These are phyloP conservation scores for Aureobasidium sp. DNA, from an alignment of 2,329 filamentous ascomycete genomes.

Conservation along the genomic window DNA sequence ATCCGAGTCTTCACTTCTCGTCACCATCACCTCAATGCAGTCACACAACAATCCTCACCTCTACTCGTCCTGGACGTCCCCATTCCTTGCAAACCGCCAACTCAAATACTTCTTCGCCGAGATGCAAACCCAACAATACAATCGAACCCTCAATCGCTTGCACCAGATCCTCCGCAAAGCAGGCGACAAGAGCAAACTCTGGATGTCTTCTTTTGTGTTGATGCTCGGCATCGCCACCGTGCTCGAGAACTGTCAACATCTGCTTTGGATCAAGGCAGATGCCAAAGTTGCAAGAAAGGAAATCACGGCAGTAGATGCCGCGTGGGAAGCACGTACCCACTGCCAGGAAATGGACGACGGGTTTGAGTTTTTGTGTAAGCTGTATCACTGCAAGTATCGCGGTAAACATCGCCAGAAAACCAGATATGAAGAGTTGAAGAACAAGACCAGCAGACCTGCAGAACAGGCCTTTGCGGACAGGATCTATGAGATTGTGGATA, in stretches of 20 bases:
- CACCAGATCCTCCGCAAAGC: conserved; percentile 40
- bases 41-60: conserved; percentile 25
- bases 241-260: conserved; percentile 42
- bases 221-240: conserved; percentile 43
- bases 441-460: neutral
- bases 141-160: conserved; percentile 38
- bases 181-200: conserved; percentile 36
- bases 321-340: conserved; percentile 30
- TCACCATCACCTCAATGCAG: conserved; percentile 33
- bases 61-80: conserved; percentile 24
- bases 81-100: conserved; percentile 43
- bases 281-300: conserved; percentile 31
- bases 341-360: conserved; percentile 39
- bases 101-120: conserved; percentile 44
- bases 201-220: conserved; percentile 40
- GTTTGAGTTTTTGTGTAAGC: conserved; percentile 37
- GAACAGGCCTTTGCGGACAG: conserved; percentile 14
- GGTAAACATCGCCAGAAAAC: conserved; percentile 25
- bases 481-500: conserved; percentile 33
- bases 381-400: conserved; percentile 44
- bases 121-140: conserved; percentile 36
- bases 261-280: conserved; percentile 37
- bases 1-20: conserved; percentile 31
- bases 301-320: conserved; percentile 24
- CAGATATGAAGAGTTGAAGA: conserved; percentile 11